These are phyloP conservation scores for Termitomyces sp. DNA, from an alignment of 768 basidiomycete species.

Conservation along the genomic window DNA sequence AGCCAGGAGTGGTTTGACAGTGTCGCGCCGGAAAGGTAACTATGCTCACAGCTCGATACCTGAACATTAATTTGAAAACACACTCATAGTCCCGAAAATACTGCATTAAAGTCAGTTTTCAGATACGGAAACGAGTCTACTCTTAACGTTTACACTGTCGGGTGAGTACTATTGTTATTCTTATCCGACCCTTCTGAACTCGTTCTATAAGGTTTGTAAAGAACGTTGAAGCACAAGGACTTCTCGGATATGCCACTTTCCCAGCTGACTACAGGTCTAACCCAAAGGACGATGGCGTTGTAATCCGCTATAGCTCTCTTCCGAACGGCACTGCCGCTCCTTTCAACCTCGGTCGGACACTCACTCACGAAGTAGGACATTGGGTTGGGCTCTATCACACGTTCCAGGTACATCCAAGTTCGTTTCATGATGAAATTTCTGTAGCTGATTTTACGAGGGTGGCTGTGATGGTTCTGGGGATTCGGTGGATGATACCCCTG, in stretches of 20 bases:
- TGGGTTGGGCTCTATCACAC: constrained; percentile 50
- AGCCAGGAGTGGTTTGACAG: constrained; percentile 46
- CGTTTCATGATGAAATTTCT: neutral
- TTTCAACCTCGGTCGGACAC: constrained; percentile 41
- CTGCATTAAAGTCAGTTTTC: constrained; percentile 39
- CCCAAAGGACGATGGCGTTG: constrained; percentile 44
- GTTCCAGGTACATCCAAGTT: constrained; percentile 28
- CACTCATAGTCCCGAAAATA: constrained; percentile 26
- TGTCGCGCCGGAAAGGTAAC: constrained; percentile 30
- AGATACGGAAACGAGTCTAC: constrained; percentile 32
- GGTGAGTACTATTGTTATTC: constrained; percentile 13
- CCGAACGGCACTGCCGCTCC: constrained; percentile 8
- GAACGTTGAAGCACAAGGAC: constrained; percentile 23
- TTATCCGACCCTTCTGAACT: neutral
- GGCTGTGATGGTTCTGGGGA: constrained; percentile 34
- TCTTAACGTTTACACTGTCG: constrained; percentile 37
- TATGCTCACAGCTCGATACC: neutral
- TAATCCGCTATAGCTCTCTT: constrained; percentile 22
- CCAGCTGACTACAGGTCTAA: constrained; percentile 33
- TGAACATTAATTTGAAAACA: neutral
- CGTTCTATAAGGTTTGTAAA: neutral
- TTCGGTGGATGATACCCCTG: constrained; percentile 37
- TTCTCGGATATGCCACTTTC: constrained; percentile 50
- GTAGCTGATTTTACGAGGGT: constrained; percentile 13
- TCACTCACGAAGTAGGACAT: constrained; percentile 48